Percentiles rank a stretch among this genome's conserved stretches.
Evolutionary conservation across 169 alveolate genomes (phyloP).

Genomic region (Plasmodium gallinaceum): DNA sequence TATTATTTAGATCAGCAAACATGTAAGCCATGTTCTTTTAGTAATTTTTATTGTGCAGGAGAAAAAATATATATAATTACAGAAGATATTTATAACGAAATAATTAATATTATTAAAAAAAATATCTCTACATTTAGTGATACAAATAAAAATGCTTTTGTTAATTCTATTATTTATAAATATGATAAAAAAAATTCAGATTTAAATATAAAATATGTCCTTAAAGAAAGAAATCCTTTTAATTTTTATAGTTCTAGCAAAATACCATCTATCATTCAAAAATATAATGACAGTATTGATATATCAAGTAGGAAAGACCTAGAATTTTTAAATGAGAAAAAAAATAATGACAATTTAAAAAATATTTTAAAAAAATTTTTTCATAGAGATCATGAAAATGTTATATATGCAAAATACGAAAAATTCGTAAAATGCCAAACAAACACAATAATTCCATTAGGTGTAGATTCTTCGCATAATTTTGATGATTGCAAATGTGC

Average conservation of each 20-base stretch:
- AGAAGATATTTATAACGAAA: constrained; percentile 13
- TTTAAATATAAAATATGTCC: neutral
- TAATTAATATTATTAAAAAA: neutral
- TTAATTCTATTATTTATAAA: constrained; percentile 12
- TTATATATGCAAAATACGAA: constrained; percentile 43
- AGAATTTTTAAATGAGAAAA: neutral
- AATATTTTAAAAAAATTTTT: constrained; percentile 12
- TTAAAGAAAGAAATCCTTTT: neutral
- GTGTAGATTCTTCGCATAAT: constrained; percentile 85
- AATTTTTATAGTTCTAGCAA: neutral
- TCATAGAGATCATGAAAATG: constrained; percentile 21
- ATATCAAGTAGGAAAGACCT: neutral
- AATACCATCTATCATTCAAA: neutral
- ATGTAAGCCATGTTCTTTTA: constrained; percentile 86
- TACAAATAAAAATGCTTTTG: constrained; percentile 13
- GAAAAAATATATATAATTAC: constrained; percentile 73
- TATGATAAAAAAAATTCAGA: constrained; percentile 4
- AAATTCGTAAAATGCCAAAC: constrained; percentile 83
- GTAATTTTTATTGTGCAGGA: constrained; percentile 86
- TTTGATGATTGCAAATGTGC: constrained; percentile 88
- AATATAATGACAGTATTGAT: neutral
- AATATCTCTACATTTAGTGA: neutral
- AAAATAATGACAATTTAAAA: neutral
- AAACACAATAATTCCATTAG: constrained; percentile 87
- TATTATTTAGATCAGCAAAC: constrained; percentile 81